Base-by-base conservation (phyloP, 352 stramenopile species). In the Phytophthora agathidicida region DNA sequence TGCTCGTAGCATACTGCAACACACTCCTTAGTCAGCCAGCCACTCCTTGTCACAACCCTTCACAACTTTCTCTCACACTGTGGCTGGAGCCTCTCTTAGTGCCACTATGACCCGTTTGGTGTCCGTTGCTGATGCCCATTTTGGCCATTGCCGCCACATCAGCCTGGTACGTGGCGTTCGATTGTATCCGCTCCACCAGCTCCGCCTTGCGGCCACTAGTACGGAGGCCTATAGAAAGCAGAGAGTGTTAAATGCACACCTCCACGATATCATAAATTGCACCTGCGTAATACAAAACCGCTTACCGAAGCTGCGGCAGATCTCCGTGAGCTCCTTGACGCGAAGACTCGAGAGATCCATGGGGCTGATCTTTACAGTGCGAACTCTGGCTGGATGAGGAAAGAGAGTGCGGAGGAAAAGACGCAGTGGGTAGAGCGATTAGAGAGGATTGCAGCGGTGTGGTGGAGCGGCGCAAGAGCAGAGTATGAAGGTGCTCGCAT, bases 301-400 rank as follows among this genome's bases (percentile, higher is more conserved):
- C 43, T n/a, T n/a, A 91, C 81, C 77, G 23, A 86, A 75, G 6
- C 72, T 79, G 62, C 87, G 88, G 77, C 83, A 93, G 49, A 93
- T 86, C 37, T 91, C 81, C 7, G 71, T 69, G n/a, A 93, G 80
- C n/a, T 93, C 83, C 49, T 91, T 93, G 19, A 93, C 75, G 39
- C 83, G 83, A 23, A 93, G 59, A 48, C 51, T 73, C 45, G 77
- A 69, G 45, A 91, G 72, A 73, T 93, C 81, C 77, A 93, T 92
- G 28, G n/a, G n/a, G n/a, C n/a, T n/a, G n/a, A n/a, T n/a, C n/a
- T n/a, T n/a, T n/a, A n/a, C n/a, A n/a, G n/a, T n/a, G n/a, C n/a
- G n/a, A n/a, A n/a, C n/a, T n/a, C n/a, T n/a, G n/a, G n/a, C n/a
- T n/a, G n/a, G n/a, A n/a, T n/a, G n/a, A n/a, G n/a, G n/a, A n/a